phyloP scores from a whole-genome alignment of 2,329 filamentous ascomycete species.

The Colletotrichum tanaceti region DNA sequence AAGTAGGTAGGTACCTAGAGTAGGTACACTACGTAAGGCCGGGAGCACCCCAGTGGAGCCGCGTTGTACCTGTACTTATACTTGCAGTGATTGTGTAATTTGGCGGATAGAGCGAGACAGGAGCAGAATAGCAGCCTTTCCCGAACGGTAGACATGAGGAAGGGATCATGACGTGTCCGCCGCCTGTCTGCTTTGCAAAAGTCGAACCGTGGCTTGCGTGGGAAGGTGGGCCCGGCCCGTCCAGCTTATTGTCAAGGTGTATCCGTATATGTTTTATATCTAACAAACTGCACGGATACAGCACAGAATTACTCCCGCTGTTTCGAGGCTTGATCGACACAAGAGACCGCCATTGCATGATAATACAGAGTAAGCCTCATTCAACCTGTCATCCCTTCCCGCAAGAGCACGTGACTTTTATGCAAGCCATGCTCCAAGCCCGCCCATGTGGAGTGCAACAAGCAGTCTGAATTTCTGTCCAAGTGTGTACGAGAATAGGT shows the following conservation, averaged over 20 bases:
- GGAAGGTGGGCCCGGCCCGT: conserved; percentile 33
- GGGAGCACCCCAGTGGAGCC: not conserved
- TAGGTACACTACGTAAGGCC: no score
- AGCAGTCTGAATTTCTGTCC: no score
- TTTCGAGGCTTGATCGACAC: conserved; percentile 33
- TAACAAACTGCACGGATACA: no score
- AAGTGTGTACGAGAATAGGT: no score
- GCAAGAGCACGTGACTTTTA: not conserved
- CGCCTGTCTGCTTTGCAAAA: conserved; percentile 18
- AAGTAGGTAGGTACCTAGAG: no score
- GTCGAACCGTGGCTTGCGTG: conserved; percentile 12
- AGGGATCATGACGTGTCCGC: conserved; percentile 14
- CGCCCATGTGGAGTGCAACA: not conserved
- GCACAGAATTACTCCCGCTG: conserved; percentile 29
- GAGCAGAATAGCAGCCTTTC: not conserved
- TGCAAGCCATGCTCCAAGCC: not conserved
- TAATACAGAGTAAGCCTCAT: no score
- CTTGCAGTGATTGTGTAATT: no score
- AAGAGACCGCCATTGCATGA: not conserved
- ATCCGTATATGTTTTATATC: no score
- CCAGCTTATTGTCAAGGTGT: not conserved
- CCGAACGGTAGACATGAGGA: not conserved
- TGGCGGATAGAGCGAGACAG: not conserved
- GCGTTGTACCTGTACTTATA: not conserved
- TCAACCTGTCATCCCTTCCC: not conserved